phyloP scores from a whole-genome alignment of 2,329 filamentous ascomycete species.

The Herpotrichia juniperi region DNA sequence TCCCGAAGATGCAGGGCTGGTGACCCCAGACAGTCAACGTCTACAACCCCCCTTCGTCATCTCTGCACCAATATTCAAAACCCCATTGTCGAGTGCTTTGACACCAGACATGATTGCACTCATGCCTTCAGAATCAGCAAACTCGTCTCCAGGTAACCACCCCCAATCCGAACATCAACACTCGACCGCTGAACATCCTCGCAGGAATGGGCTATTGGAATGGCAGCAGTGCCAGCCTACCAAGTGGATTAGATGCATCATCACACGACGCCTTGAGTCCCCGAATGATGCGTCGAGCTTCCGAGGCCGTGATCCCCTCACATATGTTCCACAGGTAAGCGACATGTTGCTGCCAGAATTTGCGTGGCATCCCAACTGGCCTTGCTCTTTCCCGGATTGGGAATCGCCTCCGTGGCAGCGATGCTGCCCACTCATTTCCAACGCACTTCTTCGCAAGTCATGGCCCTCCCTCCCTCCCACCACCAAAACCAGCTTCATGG shows the following conservation, averaged over 20 bases:
- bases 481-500: background rate
- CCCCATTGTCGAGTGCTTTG: conserved; percentile 23
- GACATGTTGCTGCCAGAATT: background rate
- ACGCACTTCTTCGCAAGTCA: background rate
- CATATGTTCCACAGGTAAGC: conserved; percentile 37
- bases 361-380: background rate
- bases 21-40: conserved; percentile 28
- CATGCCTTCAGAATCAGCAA: conserved; percentile 43
- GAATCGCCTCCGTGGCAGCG: background rate
- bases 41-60: conserved; percentile 26
- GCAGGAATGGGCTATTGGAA: conserved; percentile 42
- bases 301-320: conserved; percentile 37
- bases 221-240: conserved; percentile 39
- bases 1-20: conserved; percentile 38
- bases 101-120: conserved; percentile 42
- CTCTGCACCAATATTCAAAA: conserved; percentile 25
- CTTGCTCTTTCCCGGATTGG: background rate
- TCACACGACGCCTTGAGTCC: conserved; percentile 28
- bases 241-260: conserved; percentile 33
- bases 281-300: conserved; percentile 40
- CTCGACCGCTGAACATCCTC: conserved; percentile 16
- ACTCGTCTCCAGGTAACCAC: conserved; percentile 39
- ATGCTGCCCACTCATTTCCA: background rate
- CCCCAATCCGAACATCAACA: conserved; percentile 3
- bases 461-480: background rate